Evolutionary conservation across 2,329 filamentous ascomycete genomes (phyloP), one percentile per base, ranked within the genome.

Genomic region (Trichoderma gracile): DNA sequence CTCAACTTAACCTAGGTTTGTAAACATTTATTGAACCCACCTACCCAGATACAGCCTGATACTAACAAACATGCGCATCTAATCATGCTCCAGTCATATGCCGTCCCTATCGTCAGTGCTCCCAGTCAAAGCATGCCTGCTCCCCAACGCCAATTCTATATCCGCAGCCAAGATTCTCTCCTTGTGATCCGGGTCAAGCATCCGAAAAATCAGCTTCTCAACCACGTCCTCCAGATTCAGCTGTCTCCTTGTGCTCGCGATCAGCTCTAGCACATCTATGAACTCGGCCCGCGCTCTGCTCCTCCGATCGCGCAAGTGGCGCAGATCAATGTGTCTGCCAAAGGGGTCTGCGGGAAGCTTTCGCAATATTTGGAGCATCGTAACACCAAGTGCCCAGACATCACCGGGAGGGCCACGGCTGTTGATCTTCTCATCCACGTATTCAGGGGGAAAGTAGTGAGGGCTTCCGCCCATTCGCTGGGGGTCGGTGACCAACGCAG

Each of bases 361-460:
- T 19, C 42, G 23, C 33, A 49, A 45, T n/a, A 59, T 10, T 23
- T 45, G 42, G 23, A 63, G 42, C 21, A 56, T 55, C n/a, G 53
- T 57, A 14, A 64, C 23, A 3, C 52, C 61, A 1, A 57, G 33
- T 27, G 61, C 61, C 25, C 25, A 64, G 8, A 64, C 40, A 33
- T 64, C 61, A 9, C 52, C 52, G 8, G 52, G n/a, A 25, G 19
- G n/a, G 10, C 53, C 61, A 21, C 61, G 53, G 2, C 12, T 43
- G 43, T 5, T 15, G 5, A 38, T 0, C 14, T 4, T 38, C 10
- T 14, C 33, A 14, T 38, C 33, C 33, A 38, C 33, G 33, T 38
- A 38, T 12, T 38, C 33, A 1, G 33, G 33, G 5, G 33, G 33
- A 5, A 14, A 1, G 12, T 4, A 38, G 12, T 38, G 33, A 38